These are phyloP conservation scores for Pulveroboletus sp. DNA, from an alignment of 1,284 basidiomycete genomes.

Conservation along the genomic window DNA sequence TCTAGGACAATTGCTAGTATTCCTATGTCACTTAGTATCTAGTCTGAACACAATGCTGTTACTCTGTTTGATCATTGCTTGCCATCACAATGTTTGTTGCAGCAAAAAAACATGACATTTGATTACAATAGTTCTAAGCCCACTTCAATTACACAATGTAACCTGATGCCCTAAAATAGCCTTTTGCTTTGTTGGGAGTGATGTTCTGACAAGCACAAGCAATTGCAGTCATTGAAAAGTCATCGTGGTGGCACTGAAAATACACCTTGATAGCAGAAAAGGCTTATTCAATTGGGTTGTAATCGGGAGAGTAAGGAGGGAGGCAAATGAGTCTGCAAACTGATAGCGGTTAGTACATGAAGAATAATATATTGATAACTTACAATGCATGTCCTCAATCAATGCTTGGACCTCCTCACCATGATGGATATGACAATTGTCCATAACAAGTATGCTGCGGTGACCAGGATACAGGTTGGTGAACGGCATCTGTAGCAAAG, in stretches of 20 bases:
- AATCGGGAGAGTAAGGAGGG: neutral
- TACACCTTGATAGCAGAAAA: neutral
- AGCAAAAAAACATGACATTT: no score
- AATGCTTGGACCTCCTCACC: conserved; percentile 13
- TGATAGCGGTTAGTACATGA: neutral
- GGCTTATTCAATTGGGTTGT: neutral
- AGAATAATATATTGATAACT: neutral
- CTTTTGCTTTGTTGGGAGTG: neutral
- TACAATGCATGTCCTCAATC: conserved; percentile 16
- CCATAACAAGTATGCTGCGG: conserved; percentile 23
- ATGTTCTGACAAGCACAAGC: neutral
- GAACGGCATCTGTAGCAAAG: neutral
- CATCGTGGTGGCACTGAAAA: neutral
- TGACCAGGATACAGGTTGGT: conserved; percentile 9
- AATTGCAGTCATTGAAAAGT: neutral
- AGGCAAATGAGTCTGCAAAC: neutral
- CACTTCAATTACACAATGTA: no score
- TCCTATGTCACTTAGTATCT: no score
- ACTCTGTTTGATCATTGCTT: no score
- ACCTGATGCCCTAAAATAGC: no score
- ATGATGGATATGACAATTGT: conserved; percentile 26
- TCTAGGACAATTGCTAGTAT: no score
- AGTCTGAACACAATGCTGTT: no score
- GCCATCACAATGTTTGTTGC: no score
- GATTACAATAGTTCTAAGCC: no score